These are phyloP conservation scores for Xanthoparmelia taractica DNA, from an alignment of 495 filamentous ascomycete species.

Conservation along the genomic window DNA sequence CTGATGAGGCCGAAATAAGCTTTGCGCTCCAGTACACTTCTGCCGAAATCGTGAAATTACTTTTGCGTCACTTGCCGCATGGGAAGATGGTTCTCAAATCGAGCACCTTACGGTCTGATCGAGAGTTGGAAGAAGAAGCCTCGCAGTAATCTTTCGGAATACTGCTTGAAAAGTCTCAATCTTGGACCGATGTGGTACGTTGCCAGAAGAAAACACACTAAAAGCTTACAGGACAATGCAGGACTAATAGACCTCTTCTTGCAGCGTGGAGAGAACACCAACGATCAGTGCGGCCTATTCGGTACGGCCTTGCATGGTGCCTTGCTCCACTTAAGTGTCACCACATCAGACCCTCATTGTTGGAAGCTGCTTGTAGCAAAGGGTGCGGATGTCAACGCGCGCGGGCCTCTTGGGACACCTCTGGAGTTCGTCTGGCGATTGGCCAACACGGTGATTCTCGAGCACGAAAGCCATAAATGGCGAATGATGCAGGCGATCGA, in stretches of 20 bases:
- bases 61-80: not conserved
- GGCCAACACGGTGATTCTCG: not conserved
- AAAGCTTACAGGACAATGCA: not conserved
- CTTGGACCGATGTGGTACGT: not conserved
- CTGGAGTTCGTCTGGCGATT: not conserved
- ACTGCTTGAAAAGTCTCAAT: not conserved
- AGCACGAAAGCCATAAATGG: no score
- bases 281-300: slow-evolving; percentile 6
- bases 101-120: not conserved
- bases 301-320: not conserved
- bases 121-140: not conserved
- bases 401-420: not conserved
- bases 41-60: not conserved
- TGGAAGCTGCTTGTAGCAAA: slow-evolving; percentile 1
- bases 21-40: not conserved
- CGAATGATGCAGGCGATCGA: not conserved
- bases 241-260: slow-evolving; percentile 10
- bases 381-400: slow-evolving; percentile 4
- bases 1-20: not conserved
- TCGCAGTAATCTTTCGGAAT: not conserved
- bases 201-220: not conserved
- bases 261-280: slow-evolving; percentile 10
- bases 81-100: not conserved
- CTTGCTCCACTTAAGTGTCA: not conserved
- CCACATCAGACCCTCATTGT: not conserved